Base-by-base conservation (phyloP, 2,329 filamentous ascomycete species). In the Fusarium verrucosum region DNA sequence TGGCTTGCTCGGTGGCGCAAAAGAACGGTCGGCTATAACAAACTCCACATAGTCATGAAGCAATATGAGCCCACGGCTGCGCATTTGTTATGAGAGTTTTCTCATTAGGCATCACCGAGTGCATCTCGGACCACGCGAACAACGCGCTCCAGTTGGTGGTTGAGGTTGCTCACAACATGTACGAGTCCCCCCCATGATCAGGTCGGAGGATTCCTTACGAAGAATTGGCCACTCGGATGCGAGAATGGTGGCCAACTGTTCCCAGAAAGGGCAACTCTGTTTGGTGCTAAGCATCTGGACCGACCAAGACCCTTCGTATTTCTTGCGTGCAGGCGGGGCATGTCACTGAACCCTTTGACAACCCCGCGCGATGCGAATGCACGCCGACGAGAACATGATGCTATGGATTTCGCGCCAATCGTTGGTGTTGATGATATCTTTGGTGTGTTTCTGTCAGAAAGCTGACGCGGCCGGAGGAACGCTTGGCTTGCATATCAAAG, bases 341-440 rank as follows among this genome's bases (percentile, higher is more conserved):
- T 44, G 60, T 41, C 52, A 56, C 57, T 61, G 58, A 56, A 47
- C 58, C 42, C 52, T 60, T 65, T 26, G 40, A 51, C 20, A 43
- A 67, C 65, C 49, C 60, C 50, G 53, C 60, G 57, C 26, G 44
- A 61, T 52, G 57, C 26, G 44, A n/a, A 62, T 52, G 62, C 65
- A 63, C 40, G 49, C 46, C 65, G 42, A 68, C 65, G 65, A 68
- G 52, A 50, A 41, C 47, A 68, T 68, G 65, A 68, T 67, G 65
- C 45, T 58, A 47, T 43, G 14, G 33, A 47, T 61, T 54, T 61
- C 50, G 45, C 37, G 40, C 49, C 60, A 60, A 62, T 65, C 42
- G 59, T 43, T 51, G 52, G 36, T 58, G 44, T 58, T 43, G 53
- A 49, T 20, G 41, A 30, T 30, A 53, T 62, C 37, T 41, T 58